phyloP scores from a whole-genome alignment of 768 basidiomycete species.

The Harrya chromipes region DNA sequence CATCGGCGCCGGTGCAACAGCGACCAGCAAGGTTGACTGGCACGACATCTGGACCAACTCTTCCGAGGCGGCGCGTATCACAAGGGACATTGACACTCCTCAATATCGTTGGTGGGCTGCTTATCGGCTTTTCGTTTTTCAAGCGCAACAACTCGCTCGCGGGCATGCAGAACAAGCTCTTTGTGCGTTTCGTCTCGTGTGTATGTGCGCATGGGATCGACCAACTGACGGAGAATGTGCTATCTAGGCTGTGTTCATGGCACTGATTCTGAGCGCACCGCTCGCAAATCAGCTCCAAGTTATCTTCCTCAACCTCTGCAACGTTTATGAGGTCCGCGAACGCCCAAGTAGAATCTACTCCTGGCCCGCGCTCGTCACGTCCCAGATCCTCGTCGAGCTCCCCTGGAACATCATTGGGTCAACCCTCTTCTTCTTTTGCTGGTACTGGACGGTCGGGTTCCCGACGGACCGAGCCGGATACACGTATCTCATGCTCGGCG shows the following conservation, averaged over 20 bases:
- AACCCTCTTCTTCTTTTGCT: slow-evolving; percentile 57
- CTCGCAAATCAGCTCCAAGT: slow-evolving; percentile 64
- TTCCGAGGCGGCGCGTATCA: slow-evolving; percentile 36
- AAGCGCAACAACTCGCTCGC: too few relatives aligned
- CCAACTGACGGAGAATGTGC: neutral
- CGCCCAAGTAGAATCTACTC: slow-evolving; percentile 62
- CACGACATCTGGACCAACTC: slow-evolving; percentile 56
- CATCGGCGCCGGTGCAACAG: slow-evolving; percentile 72
- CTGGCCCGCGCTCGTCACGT: slow-evolving; percentile 58
- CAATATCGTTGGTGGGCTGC: slow-evolving; percentile 51
- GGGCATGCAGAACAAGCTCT: slow-evolving; percentile 64
- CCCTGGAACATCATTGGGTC: slow-evolving; percentile 63
- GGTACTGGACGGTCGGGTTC: slow-evolving; percentile 72
- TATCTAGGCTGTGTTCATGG: slow-evolving; percentile 52
- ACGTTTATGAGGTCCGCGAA: slow-evolving; percentile 64
- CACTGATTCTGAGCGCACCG: slow-evolving; percentile 47
- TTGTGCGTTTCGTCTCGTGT: slow-evolving; percentile 43
- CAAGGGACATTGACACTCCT: slow-evolving; percentile 42
- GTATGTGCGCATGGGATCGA: neutral
- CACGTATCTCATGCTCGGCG: slow-evolving; percentile 50
- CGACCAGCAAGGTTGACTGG: slow-evolving; percentile 56
- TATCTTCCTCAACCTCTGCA: slow-evolving; percentile 55
- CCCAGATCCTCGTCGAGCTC: slow-evolving; percentile 54
- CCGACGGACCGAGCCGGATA: slow-evolving; percentile 51
- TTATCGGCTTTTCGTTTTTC: too few relatives aligned